Conservation (phyloP, 495 filamentous ascomycete genomes). For the Talaromyces borbonicus region DNA sequence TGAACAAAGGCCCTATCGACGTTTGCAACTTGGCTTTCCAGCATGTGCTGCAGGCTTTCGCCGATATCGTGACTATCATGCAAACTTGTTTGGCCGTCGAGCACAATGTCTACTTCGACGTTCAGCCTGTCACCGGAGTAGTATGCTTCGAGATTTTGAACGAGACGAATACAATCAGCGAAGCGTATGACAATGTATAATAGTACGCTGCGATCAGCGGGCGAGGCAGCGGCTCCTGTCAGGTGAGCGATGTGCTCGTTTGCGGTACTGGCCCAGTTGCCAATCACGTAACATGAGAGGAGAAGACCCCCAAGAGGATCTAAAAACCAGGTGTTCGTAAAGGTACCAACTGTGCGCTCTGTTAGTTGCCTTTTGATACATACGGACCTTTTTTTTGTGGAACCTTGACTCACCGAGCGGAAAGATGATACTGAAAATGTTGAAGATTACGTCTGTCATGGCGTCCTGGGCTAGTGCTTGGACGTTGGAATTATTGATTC, state of each 20-base stretch:
- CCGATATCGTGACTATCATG: conserved; percentile 84
- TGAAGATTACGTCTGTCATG: conserved; percentile 77
- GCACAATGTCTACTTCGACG: conserved; percentile 73
- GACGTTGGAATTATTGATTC: conserved; percentile 80
- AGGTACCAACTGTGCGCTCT: conserved; percentile 54
- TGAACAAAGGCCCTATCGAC: conserved; percentile 68
- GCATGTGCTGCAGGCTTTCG: conserved; percentile 81
- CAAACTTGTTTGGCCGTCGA: conserved; percentile 68
- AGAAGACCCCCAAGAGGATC: conserved; percentile 77
- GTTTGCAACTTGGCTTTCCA: conserved; percentile 71
- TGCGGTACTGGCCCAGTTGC: conserved; percentile 73
- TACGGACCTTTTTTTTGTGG: too few species aligned
- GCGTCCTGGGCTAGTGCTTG: conserved; percentile 68
- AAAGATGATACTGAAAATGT: conserved; percentile 73
- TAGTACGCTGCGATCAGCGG: conserved; percentile 74
- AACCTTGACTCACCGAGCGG: conserved; percentile 20
- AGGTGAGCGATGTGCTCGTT: conserved; percentile 73
- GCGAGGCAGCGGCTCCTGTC: conserved; percentile 68
- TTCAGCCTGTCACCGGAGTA: conserved; percentile 85
- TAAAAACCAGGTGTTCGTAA: conserved; percentile 71
- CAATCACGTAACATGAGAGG: conserved; percentile 72
- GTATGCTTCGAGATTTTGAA: conserved; percentile 82
- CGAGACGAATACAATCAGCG: conserved; percentile 76
- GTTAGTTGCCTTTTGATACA: too few species aligned
- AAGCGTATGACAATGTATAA: conserved; percentile 93